Evolutionary conservation across 208 protist species (phyloP), one percentile per base, ranked within the genome.

Genomic region (Trypanosoma brucei): DNA sequence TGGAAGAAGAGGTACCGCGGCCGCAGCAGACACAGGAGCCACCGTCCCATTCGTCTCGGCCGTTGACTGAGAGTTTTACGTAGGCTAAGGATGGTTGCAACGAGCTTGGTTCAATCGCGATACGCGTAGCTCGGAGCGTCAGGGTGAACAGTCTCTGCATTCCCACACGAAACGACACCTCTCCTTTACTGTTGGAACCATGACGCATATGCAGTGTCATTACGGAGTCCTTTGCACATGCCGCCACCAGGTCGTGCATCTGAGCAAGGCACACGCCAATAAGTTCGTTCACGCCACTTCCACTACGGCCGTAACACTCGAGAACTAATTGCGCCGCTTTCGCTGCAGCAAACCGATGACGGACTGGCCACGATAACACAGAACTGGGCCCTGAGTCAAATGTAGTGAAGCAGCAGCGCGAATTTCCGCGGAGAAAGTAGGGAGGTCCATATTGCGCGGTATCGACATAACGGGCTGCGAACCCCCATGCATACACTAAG

Each of bases 381-480:
- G 13, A 35, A 36, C 62, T 60, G 9, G 30, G 2, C 9, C 9
- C 39, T 14, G 40, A 68, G 2, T n/a, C 14, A 59, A 68, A 60
- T 11, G 37, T 61, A 11, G 9, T 54, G 35, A 22, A 4, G 34
- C 53, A 53, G 22, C 33, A 4, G 22, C 53, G 42, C 35, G 45
- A 11, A 1, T 13, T 55, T 14, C 67, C 67, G 35, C 48, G 37
- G 11, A 72, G 59, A 40, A 59, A 36, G 39, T 72, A 72, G 0
- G 67, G 67, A 14, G 67, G 67, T 0, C 48, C 57, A 36, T 65
- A 55, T 22, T 39, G 11, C 8, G 39, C 30, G 1, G 42, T 0
- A 55, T 72, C 67, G n/a, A 72, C 53, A 14, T 50, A 50, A 31
- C 50, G 35, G 40, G 50, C 37, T 9, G 59, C 14, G 52, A 72